Evolutionary conservation across 2,329 filamentous ascomycete species (phyloP).

Genomic region (Xenosphaeropsis pyriputrescens): DNA sequence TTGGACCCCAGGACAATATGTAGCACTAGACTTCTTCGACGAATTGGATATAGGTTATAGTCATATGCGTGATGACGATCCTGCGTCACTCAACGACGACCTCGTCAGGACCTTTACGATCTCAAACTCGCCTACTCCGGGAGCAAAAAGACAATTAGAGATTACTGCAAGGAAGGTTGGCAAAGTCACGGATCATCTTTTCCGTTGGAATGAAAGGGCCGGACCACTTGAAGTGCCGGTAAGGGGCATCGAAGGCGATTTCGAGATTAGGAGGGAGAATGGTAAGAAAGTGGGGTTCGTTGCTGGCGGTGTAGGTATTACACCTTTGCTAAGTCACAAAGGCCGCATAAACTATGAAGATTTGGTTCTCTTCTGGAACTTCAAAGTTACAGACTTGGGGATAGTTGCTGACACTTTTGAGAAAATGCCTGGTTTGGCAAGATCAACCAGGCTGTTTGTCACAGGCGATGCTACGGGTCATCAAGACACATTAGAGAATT

Average conservation of each 20-base stretch:
- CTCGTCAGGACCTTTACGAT: constrained; percentile 75
- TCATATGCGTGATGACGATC: constrained; percentile 76
- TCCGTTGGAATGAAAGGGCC: constrained; percentile 33
- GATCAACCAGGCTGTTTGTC: constrained; percentile 45
- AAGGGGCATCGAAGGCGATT: constrained; percentile 59
- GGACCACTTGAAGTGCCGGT: constrained; percentile 47
- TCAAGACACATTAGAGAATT: constrained; percentile 10
- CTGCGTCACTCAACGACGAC: constrained; percentile 70
- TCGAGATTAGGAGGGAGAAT: constrained; percentile 16
- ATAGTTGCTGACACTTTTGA: constrained; percentile 46
- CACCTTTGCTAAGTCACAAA: constrained; percentile 62
- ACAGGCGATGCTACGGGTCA: constrained; percentile 28
- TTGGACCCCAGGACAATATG: constrained; percentile 63
- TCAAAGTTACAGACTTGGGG: constrained; percentile 43
- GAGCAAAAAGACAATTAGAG: constrained; percentile 31
- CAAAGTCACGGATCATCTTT: constrained; percentile 50
- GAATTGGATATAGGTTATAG: constrained; percentile 61
- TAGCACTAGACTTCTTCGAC: constrained; percentile 56
- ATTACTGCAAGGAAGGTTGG: constrained; percentile 61
- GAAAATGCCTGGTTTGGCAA: constrained; percentile 32
- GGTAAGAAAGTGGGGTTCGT: constrained; percentile 35
- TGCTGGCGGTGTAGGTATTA: constrained; percentile 72
- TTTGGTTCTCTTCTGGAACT: constrained; percentile 53
- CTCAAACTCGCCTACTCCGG: constrained; percentile 28
- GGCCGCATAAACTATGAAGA: constrained; percentile 27